Evolutionary conservation across 345 rosid genomes (phyloP).

Genomic region (Boechera retrofracta): DNA sequence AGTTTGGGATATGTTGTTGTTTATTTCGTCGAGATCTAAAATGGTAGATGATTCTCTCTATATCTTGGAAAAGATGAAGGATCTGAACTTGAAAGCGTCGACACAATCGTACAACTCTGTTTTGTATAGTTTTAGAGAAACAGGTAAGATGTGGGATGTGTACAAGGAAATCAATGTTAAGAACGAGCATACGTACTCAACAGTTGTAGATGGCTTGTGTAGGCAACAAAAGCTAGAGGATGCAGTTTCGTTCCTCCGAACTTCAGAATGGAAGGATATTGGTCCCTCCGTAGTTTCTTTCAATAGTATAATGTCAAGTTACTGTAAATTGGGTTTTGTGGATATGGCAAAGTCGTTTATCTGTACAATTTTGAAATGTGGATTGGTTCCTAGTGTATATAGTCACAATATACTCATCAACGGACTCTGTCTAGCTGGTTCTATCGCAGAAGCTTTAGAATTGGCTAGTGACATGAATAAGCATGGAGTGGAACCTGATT

Average conservation of each 20-base stretch:
- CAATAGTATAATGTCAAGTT: conserved; percentile 72
- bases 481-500: conserved; percentile 71
- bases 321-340: conserved; percentile 69
- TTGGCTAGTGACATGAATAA: conserved; percentile 61
- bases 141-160: conserved; percentile 66
- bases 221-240: conserved; percentile 64
- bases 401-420: conserved; percentile 84
- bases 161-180: conserved; percentile 53
- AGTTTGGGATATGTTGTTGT: conserved; percentile 78
- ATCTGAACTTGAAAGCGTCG: conserved; percentile 57
- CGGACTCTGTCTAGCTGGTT: conserved; percentile 71
- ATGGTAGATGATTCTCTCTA: conserved; percentile 77
- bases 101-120: conserved; percentile 67
- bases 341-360: conserved; percentile 70
- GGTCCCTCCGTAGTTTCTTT: conserved; percentile 72
- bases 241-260: conserved; percentile 59
- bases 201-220: conserved; percentile 71
- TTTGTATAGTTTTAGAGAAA: conserved; percentile 67
- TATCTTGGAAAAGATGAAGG: conserved; percentile 75
- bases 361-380: conserved; percentile 72
- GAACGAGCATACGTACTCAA: conserved; percentile 66
- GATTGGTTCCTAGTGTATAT: conserved; percentile 68
- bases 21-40: conserved; percentile 65
- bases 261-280: conserved; percentile 50
- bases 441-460: conserved; percentile 71